Base-by-base conservation (phyloP, 805 yeast species). In the Jamesozyma rosinii region DNA sequence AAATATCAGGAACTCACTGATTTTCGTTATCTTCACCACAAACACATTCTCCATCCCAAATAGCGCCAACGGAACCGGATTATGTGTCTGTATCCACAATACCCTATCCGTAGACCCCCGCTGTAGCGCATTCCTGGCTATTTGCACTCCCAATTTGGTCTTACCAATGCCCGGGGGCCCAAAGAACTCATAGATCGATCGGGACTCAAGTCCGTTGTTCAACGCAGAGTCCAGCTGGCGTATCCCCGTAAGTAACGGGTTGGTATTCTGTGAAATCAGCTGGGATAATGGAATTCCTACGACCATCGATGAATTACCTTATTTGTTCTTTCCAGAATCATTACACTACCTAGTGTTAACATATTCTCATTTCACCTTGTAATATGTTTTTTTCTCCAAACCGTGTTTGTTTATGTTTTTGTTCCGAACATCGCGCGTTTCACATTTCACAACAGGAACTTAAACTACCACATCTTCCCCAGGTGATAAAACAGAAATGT, bases 121-220 rank as follows among this genome's bases (percentile, higher is more conserved):
- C 1, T 34, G 4, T 14, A 26, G 24, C 17, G 47, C 46, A 21
- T 48, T 50, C 5, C 37, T 29, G 1, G 48, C 44, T 2, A 59
- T 21, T 21, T 53, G 56, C 18, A 49, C 26, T 8, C 57, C 65
- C 9, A 61, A 33, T 29, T 40, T 44, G 2, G 61, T 53, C 46
- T 57, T 62, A 13, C 65, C 63, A 9, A 56, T 48, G 2, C 65
- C 65, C 4, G 66, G 65, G 14, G 61, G 59, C 1, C 66, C 66
- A 47, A 50, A 59, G 5, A 62, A 46, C 34, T 61, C 65, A 46
- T 62, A 62, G 20, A 62, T 58, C 18, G 53, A 49, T 35, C 59
- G 40, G 13, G 51, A 44, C 32, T 58, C 55, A 30, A 60, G 55
- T 5, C 65, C 65, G 18, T 45, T 50, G 26, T 49, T 47, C 30